Percentiles rank a stretch among this genome's conserved stretches.
Evolutionary conservation across 106 monocot species (phyloP).

Genomic region (Chionographis japonica): DNA sequence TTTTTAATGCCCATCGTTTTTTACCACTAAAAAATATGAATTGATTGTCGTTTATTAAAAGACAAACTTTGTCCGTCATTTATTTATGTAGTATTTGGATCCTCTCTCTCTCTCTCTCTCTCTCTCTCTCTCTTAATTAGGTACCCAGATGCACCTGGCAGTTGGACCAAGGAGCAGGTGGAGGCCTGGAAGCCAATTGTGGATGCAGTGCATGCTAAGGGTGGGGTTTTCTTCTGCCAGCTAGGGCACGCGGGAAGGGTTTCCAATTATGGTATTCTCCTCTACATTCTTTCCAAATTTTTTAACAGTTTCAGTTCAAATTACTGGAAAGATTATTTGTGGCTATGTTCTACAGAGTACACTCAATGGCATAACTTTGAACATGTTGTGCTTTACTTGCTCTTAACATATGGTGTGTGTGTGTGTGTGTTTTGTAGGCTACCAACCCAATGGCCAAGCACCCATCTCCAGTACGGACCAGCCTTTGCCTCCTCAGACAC

Average conservation of each 20-base stretch:
- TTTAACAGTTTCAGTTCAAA: neutral
- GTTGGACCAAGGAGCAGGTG: slow-evolving; percentile 57
- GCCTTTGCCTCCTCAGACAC: neutral
- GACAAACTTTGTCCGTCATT: too few species aligned
- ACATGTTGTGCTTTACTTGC: neutral
- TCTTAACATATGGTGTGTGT: neutral
- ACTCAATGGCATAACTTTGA: neutral
- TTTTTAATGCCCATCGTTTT: too few species aligned
- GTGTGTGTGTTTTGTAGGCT: slow-evolving; percentile 5
- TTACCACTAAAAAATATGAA: too few species aligned
- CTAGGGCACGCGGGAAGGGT: slow-evolving; percentile 54
- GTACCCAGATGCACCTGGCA: slow-evolving; percentile 47
- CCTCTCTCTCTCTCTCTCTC: too few species aligned
- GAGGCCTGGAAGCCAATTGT: slow-evolving; percentile 67
- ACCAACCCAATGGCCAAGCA: slow-evolving; percentile 30
- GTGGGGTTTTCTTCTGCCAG: slow-evolving; percentile 60
- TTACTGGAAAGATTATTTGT: too few species aligned
- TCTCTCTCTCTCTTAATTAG: neutral
- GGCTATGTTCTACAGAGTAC: neutral
- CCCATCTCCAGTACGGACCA: slow-evolving; percentile 38
- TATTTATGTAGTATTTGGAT: too few species aligned
- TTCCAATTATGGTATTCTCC: slow-evolving; percentile 34
- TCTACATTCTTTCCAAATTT: neutral
- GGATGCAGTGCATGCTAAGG: slow-evolving; percentile 53
- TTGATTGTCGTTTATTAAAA: too few species aligned